Conservation (phyloP, 805 yeast species). For the Vanderwaltozyma yarrowii region DNA sequence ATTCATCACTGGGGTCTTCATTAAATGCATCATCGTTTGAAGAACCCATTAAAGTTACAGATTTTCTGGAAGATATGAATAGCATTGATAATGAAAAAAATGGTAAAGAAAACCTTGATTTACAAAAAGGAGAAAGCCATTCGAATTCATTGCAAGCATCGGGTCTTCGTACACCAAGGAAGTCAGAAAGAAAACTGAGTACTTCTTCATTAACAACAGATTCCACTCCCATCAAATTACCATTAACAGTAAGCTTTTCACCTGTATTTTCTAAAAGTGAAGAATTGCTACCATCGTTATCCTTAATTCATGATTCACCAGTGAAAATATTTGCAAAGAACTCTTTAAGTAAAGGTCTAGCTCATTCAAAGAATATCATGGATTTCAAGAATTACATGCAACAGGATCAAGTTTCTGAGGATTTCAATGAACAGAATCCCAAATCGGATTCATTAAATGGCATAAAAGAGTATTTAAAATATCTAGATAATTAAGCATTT, state of each 20-base stretch:
- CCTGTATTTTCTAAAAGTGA: conserved; percentile 1
- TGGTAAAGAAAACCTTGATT: no score
- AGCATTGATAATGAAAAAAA: no score
- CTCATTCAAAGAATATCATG: conserved; percentile 2
- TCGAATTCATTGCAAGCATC: background rate
- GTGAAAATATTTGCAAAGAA: background rate
- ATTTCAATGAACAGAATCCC: no score
- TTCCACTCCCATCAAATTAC: background rate
- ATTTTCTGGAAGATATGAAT: conserved; percentile 7
- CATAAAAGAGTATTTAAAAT: no score
- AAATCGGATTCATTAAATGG: no score
- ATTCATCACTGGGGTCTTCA: conserved; percentile 4
- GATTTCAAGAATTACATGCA: conserved; percentile 1
- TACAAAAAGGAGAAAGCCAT: no score
- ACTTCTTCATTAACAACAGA: background rate
- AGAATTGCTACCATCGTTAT: background rate
- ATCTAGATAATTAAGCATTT: no score
- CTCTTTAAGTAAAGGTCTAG: background rate
- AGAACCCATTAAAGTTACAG: conserved; percentile 16
- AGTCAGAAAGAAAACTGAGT: background rate
- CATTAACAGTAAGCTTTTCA: background rate
- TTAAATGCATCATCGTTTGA: conserved; percentile 9
- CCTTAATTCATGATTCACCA: background rate
- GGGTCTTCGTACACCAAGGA: background rate
- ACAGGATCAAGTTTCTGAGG: background rate